Evolutionary conservation across 2,329 filamentous ascomycete genomes (phyloP).

Genomic region (Pseudocercospora ulei): DNA sequence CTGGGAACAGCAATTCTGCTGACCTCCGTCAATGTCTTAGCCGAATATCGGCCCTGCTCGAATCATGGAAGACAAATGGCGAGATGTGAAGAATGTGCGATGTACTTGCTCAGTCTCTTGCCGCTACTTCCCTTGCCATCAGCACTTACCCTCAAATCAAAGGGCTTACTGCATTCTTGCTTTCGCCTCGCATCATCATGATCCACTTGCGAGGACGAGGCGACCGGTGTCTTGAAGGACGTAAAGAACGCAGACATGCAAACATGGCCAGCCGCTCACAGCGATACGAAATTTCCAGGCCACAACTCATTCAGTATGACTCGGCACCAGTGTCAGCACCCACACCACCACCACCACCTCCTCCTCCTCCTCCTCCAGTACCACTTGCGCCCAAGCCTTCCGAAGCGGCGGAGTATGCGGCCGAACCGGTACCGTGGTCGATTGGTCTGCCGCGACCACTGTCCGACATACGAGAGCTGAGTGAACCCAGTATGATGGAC

Average conservation of each 20-base stretch:
- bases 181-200: no score
- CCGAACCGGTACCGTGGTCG: conserved; percentile 20
- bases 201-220: no score
- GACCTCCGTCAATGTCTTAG: no score
- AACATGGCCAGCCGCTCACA: conserved; percentile 19
- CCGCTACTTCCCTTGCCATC: no score
- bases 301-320: conserved; percentile 17
- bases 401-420: conserved; percentile 1
- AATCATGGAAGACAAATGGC: no score
- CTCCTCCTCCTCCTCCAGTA: conserved; percentile 10
- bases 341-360: conserved; percentile 15
- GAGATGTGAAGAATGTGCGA: no score
- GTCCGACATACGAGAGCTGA: conserved; percentile 45
- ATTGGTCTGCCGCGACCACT: conserved; percentile 37
- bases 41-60: no score
- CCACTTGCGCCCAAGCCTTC: conserved; percentile 2
- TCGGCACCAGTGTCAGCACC: no score
- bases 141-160: no score
- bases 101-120: no score
- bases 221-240: not conserved
- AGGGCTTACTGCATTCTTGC: no score
- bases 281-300: conserved; percentile 22
- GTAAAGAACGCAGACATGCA: not conserved
- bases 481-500: conserved; percentile 40
- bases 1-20: no score